Evolutionary conservation across 257 asterid species (phyloP), one percentile per base, ranked within the genome.

Genomic region (Cinchona pubescens): DNA sequence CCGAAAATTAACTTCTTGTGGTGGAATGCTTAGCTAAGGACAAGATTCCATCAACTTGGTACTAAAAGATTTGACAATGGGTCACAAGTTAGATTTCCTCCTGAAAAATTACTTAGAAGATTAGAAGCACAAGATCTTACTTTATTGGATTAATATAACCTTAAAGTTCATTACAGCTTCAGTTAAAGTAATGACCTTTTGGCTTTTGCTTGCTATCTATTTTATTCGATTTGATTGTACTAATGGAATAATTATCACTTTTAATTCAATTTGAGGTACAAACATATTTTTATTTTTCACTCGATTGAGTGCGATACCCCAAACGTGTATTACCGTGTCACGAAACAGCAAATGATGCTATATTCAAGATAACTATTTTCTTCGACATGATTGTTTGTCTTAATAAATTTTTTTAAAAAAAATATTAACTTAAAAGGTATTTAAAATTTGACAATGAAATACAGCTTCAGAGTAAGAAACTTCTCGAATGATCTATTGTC

Each of bases 191-290:
- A 32, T 75, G 45, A 53, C 11, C 27, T 25, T 60, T 67, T 76
- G 67, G 67, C 59, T 60, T 67, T 76, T 72, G 67, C 59, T 76
- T 11, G 30, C 53, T 76, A 79, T 78, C 60, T 21, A 71, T 62
- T 55, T 73, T 76, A 79, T 79, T 76, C 83, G 73, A 69, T 79
- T 72, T 82, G 83, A 58, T 63, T 66, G 79, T 71, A 71, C 75
- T 38, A 73, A 79, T 67, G 69, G 76, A 76, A 83, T 71, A 76
- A 53, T 76, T 21, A 78, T 27, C 25, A 65, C 69, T 65, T 67
- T 77, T 74, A 64, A 43, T 27, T 18, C 49, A 32, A 32, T 14
- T 61, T 19, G 32, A 19, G 16, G 18, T 32, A 14, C 2, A 34
- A 19, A n/a, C 78, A 75, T 27, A 25, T 30, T 32, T 56, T 25